Evolutionary conservation across 139 green algal species (phyloP).

Genomic region (Tetratostichococcus sp.): DNA sequence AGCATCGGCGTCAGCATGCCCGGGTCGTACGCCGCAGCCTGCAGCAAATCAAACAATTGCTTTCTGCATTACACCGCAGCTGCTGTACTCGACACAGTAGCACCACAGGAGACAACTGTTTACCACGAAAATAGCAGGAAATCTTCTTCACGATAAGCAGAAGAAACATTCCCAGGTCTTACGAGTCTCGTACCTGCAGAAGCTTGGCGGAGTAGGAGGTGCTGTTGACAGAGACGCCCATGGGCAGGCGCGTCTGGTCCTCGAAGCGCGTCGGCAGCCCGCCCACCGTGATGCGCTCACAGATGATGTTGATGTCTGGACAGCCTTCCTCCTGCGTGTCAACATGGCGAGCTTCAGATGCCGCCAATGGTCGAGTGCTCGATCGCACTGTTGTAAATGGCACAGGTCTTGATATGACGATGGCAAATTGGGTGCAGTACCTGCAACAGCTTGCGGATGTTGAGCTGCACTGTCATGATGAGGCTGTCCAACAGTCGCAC

Average conservation of each 20-base stretch:
- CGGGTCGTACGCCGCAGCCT: neutral
- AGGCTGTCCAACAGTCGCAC: neutral
- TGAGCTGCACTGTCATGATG: constrained; percentile 4
- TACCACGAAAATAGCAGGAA: no score
- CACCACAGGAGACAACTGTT: no score
- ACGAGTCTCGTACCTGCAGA: constrained; percentile 1
- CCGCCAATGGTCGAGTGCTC: no score
- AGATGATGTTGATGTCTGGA: constrained; percentile 18
- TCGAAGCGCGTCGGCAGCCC: constrained; percentile 12
- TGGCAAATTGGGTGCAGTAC: neutral
- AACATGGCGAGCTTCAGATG: no score
- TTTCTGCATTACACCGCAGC: no score
- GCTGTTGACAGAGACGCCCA: constrained; percentile 16
- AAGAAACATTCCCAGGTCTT: no score
- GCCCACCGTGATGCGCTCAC: constrained; percentile 7
- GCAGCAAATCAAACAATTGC: neutral
- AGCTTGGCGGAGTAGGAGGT: constrained; percentile 7
- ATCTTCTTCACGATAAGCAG: no score
- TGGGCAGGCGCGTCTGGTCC: constrained; percentile 9
- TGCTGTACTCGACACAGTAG: neutral
- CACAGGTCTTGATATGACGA: neutral
- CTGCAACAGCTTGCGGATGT: constrained; percentile 1
- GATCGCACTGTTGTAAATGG: no score
- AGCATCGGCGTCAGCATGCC: neutral
- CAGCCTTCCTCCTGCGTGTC: neutral